Evolutionary conservation across 768 basidiomycete genomes (phyloP).

Genomic region (Leccinellum rugosiceps): DNA sequence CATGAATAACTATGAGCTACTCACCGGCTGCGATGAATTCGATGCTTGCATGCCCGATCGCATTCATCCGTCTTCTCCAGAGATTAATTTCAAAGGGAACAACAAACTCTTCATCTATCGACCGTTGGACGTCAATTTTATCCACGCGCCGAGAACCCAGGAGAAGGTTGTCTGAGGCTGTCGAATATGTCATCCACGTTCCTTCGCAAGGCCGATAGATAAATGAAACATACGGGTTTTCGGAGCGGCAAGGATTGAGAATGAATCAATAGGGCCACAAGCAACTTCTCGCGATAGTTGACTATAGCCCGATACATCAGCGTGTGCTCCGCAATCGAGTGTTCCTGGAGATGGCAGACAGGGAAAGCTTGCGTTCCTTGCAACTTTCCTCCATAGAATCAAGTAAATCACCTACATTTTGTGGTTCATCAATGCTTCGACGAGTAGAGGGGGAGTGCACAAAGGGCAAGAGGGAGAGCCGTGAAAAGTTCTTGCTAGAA

Average conservation of each 20-base stretch:
- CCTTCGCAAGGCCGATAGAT: neutral
- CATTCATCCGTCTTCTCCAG: conserved; percentile 68
- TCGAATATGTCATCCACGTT: neutral
- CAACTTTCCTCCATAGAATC: conserved; percentile 63
- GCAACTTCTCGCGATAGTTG: conserved; percentile 36
- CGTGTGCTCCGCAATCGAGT: conserved; percentile 21
- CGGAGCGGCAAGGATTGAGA: conserved; percentile 46
- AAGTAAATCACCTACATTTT: conserved; percentile 40
- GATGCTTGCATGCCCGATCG: conserved; percentile 50
- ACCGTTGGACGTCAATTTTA: conserved; percentile 48
- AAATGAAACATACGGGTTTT: too few species aligned
- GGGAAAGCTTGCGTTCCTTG: conserved; percentile 43
- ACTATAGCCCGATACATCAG: conserved; percentile 32
- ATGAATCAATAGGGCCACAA: conserved; percentile 52
- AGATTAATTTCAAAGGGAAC: conserved; percentile 50
- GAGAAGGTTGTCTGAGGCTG: conserved; percentile 38
- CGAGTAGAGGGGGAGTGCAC: conserved; percentile 25
- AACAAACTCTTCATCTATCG: conserved; percentile 46
- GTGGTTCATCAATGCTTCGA: neutral
- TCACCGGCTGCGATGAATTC: conserved; percentile 58
- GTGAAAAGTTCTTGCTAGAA: conserved; percentile 19
- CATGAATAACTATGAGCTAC: neutral
- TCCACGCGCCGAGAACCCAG: conserved; percentile 44
- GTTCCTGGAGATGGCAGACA: conserved; percentile 28
- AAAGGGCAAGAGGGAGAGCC: conserved; percentile 31